Conservation (phyloP, 1,284 basidiomycete species). For the Ceratobasidium sp. region DNA sequence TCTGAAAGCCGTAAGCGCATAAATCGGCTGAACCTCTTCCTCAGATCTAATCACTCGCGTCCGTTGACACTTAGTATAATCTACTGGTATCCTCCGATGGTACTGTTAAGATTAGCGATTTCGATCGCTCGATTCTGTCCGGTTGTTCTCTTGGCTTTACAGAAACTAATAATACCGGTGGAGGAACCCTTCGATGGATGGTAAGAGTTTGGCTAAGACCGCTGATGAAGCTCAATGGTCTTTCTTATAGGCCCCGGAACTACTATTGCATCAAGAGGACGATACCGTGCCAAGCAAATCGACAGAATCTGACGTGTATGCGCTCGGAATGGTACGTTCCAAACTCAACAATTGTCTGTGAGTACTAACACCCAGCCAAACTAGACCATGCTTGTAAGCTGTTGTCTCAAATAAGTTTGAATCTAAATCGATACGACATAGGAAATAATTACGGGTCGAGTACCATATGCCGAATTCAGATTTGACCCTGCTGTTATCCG, state of each 20-base stretch:
- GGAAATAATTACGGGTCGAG: neutral
- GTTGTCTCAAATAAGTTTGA: neutral
- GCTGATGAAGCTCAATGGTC: neutral
- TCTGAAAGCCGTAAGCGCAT: slow-evolving; percentile 6
- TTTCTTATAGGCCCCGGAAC: slow-evolving; percentile 22
- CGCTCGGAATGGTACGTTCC: slow-evolving; percentile 4
- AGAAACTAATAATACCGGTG: slow-evolving; percentile 4
- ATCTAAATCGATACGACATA: neutral
- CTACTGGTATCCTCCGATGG: neutral
- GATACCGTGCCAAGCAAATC: neutral
- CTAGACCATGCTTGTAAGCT: slow-evolving; percentile 21
- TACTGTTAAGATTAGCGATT: slow-evolving; percentile 1
- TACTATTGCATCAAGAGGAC: neutral
- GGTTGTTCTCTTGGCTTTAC: neutral
- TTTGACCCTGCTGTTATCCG: neutral
- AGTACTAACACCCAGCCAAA: neutral
- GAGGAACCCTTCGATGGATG: slow-evolving; percentile 25
- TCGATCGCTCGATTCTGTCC: slow-evolving; percentile 20
- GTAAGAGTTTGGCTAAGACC: neutral
- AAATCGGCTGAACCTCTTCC: neutral
- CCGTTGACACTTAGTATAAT: neutral
- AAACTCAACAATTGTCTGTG: neutral
- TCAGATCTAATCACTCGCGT: neutral
- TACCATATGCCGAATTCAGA: neutral
- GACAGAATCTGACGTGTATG: slow-evolving; percentile 8